Base-by-base conservation (phyloP, 2,329 filamentous ascomycete species). In the Lasiodiplodia theobromae region DNA sequence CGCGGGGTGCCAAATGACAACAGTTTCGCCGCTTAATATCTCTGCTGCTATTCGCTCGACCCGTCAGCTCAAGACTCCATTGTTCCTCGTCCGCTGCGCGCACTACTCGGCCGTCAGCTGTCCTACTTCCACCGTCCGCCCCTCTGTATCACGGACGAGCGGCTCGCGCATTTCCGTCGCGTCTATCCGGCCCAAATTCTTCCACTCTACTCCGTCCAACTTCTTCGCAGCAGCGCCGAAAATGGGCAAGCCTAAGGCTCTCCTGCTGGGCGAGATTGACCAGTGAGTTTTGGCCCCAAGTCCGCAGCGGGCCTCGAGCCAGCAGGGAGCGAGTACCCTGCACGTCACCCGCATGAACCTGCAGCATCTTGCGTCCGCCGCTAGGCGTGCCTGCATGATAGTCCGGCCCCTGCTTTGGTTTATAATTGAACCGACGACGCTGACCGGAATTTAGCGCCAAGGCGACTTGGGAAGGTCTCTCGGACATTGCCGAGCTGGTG, bases 401-500 rank as follows among this genome's bases (percentile, higher is more conserved):
- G 18, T 28, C 56, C 37, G 47, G 40, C 67, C 58, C 58, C 40
- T 62, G 58, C 54, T 8, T 23, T 25, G 40, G 34, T 28, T 23
- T 28, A 6, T 40, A 21, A n/a, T n/a, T n/a, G n/a, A n/a, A n/a
- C n/a, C n/a, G n/a, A n/a, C n/a, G 14, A 31, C 6, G 14, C 65
- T 62, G 67, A 65, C 67, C 28, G 37, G 7, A n/a, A 8, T n/a
- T 8, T 60, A 92, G 90, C 75, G 92, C 92, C 51, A 84, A 89
- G 69, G 82, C 87, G 51, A 82, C 87, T 69, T 94, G 90, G 89
- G 77, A 85, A n/a, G 78, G 84, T 5, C 84, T 96, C 67, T 80
- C 82, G 64, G 78, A 85, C 25, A 78, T 92, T 23, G 91, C 90
- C 52, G 87, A 92, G n/a, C 79, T 94, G 53, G 73, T 94, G 51